Conservation (phyloP, 1,284 basidiomycete genomes). For the Clitocybe nebularis region DNA sequence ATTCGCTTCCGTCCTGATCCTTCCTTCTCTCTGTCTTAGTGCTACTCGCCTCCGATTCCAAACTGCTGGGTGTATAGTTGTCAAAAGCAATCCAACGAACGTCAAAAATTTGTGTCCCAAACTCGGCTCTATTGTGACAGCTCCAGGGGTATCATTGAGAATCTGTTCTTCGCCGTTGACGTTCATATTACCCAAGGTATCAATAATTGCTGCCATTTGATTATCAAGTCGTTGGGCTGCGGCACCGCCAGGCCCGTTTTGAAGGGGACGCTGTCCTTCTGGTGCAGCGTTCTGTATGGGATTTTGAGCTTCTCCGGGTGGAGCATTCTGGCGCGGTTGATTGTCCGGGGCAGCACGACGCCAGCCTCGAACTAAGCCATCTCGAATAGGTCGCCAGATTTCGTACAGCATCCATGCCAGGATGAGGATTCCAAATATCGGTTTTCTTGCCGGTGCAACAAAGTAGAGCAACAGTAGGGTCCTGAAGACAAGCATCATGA, state of each 20-base stretch:
- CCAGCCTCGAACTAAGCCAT: slow-evolving; percentile 42
- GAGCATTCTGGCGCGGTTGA: slow-evolving; percentile 20
- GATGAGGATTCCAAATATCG: slow-evolving; percentile 63
- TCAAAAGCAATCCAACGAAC: slow-evolving; percentile 55
- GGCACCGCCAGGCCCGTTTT: slow-evolving; percentile 14
- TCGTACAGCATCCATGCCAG: slow-evolving; percentile 73
- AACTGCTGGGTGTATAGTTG: slow-evolving; percentile 66
- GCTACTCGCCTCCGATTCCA: slow-evolving; percentile 66
- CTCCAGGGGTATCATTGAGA: slow-evolving; percentile 32
- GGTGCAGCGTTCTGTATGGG: slow-evolving; percentile 10
- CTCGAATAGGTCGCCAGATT: slow-evolving; percentile 68
- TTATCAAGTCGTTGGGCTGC: slow-evolving; percentile 28
- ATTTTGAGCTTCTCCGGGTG: slow-evolving; percentile 16
- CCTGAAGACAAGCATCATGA: slow-evolving; percentile 65
- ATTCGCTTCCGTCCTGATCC: slow-evolving; percentile 63
- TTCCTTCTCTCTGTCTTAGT: slow-evolving; percentile 62
- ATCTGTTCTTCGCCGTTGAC: slow-evolving; percentile 51
- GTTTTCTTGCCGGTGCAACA: slow-evolving; percentile 72
- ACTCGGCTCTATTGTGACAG: slow-evolving; percentile 35
- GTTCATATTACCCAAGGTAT: slow-evolving; percentile 55
- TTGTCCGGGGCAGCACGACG: slow-evolving; percentile 30
- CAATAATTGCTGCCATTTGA: slow-evolving; percentile 36
- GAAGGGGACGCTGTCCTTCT: slow-evolving; percentile 13
- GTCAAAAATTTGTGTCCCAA: slow-evolving; percentile 46
- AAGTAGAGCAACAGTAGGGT: slow-evolving; percentile 73